Percentiles rank a stretch among this genome's conserved stretches.
These are phyloP conservation scores for Trichoderma aggressivum DNA, from an alignment of 2,329 filamentous ascomycete genomes.

Conservation along the genomic window DNA sequence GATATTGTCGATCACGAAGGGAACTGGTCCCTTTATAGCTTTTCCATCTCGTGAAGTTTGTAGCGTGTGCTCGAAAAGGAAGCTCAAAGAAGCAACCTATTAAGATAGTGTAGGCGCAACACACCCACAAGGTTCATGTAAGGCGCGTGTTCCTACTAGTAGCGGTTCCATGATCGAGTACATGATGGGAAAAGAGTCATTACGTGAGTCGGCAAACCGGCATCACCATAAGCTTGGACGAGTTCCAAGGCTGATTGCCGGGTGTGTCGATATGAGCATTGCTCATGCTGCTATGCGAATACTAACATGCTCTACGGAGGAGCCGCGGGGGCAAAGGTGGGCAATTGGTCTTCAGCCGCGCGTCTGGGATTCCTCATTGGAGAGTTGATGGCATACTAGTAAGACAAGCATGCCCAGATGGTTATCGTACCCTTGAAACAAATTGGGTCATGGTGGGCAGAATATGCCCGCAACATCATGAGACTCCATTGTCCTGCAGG, in stretches of 20 bases:
- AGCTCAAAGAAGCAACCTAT: background rate
- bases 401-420: background rate
- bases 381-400: background rate
- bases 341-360: background rate
- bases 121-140: background rate
- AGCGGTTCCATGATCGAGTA: background rate
- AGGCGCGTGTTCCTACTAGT: background rate
- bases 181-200: background rate
- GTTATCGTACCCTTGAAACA: constrained; percentile 4
- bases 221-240: background rate
- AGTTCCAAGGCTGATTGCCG: background rate
- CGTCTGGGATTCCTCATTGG: background rate
- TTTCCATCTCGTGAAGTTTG: background rate
- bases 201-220: constrained; percentile 2
- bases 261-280: background rate
- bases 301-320: background rate
- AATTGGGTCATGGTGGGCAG: background rate
- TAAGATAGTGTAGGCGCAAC: background rate
- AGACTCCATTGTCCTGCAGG: background rate
- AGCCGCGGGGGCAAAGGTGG: background rate
- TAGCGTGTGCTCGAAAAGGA: background rate
- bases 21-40: constrained; percentile 6
- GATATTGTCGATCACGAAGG: background rate
- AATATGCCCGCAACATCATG: background rate
- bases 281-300: background rate